These are phyloP conservation scores for Kwoniella sp. DNA, from an alignment of 768 basidiomycete genomes.

Conservation along the genomic window DNA sequence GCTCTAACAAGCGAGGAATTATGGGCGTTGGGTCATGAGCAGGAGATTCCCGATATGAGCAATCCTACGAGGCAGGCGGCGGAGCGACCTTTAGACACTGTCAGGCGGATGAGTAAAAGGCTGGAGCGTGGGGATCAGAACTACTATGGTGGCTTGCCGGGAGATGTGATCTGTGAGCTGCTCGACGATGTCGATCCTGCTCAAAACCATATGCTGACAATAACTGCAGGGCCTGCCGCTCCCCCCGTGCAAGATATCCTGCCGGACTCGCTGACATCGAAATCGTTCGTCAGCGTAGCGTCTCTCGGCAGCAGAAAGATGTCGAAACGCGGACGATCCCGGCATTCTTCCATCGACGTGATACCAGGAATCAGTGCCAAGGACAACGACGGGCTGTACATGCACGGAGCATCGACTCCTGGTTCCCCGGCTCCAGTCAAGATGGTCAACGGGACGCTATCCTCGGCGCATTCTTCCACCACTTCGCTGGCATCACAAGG, in stretches of 20 bases:
- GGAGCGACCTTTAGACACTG: slow-evolving; percentile 47
- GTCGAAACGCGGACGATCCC: slow-evolving; percentile 12
- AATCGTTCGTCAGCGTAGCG: slow-evolving; percentile 30
- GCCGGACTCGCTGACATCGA: slow-evolving; percentile 13
- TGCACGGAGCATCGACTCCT: slow-evolving; percentile 13
- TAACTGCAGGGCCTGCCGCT: slow-evolving; percentile 34
- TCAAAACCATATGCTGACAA: background rate
- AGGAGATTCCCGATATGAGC: slow-evolving; percentile 37
- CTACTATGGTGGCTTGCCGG: slow-evolving; percentile 23
- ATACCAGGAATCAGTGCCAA: background rate
- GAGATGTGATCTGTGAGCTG: slow-evolving; percentile 45
- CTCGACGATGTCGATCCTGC: background rate
- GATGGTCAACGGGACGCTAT: slow-evolving; percentile 10
- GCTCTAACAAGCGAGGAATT: slow-evolving; percentile 37
- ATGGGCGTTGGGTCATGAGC: slow-evolving; percentile 28
- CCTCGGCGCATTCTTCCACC: slow-evolving; percentile 36
- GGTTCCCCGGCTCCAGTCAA: slow-evolving; percentile 10
- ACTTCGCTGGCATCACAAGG: slow-evolving; percentile 26
- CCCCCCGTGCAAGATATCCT: slow-evolving; percentile 22
- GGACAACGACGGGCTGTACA: slow-evolving; percentile 7
- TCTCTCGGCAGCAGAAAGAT: slow-evolving; percentile 12
- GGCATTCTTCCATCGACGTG: slow-evolving; percentile 14
- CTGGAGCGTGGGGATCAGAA: slow-evolving; percentile 2
- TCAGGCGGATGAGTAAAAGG: slow-evolving; percentile 35
- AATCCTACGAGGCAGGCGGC: slow-evolving; percentile 40